These are phyloP conservation scores for Setomelanomma holmii DNA, from an alignment of 2,329 filamentous ascomycete species.

Conservation along the genomic window DNA sequence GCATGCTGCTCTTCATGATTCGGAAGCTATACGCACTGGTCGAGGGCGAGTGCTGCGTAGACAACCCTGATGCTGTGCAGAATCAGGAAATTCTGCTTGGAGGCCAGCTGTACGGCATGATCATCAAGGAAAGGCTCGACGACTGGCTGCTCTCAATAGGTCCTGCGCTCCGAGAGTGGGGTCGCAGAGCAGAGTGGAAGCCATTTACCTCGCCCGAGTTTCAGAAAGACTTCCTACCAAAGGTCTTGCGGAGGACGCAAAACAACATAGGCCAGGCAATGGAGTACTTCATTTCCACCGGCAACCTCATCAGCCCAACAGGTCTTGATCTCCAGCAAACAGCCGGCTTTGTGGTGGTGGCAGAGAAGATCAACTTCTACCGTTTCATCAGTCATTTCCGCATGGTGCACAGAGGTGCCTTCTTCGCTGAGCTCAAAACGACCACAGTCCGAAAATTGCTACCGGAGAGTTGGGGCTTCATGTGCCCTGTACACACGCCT, in stretches of 20 bases:
- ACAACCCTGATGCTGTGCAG: slow-evolving; percentile 96
- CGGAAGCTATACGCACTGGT: slow-evolving; percentile 93
- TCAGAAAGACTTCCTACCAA: slow-evolving; percentile 75
- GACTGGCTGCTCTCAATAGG: slow-evolving; percentile 80
- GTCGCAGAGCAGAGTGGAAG: slow-evolving; percentile 57
- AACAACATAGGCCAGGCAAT: slow-evolving; percentile 86
- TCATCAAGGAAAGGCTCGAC: slow-evolving; percentile 92
- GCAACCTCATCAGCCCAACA: slow-evolving; percentile 88
- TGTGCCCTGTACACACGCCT: slow-evolving; percentile 96
- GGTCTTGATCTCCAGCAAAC: slow-evolving; percentile 94
- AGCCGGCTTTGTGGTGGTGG: slow-evolving; percentile 94
- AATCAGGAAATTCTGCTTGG: slow-evolving; percentile 95
- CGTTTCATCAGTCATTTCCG: slow-evolving; percentile 99
- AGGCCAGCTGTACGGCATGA: slow-evolving; percentile 92
- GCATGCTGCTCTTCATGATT: slow-evolving; percentile 93
- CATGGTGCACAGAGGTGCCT: slow-evolving; percentile 98
- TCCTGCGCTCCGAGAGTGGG: slow-evolving; percentile 62
- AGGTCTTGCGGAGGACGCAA: slow-evolving; percentile 81
- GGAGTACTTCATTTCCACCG: slow-evolving; percentile 96
- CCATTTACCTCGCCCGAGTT: slow-evolving; percentile 80
- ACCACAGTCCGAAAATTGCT: slow-evolving; percentile 95
- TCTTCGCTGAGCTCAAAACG: slow-evolving; percentile 97
- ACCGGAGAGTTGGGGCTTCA: slow-evolving; percentile 96
- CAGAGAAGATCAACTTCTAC: slow-evolving; percentile 98
- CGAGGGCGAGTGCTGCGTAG: slow-evolving; percentile 87